Conservation (phyloP, 1,284 basidiomycete species). For the Ganoderma sp. region DNA sequence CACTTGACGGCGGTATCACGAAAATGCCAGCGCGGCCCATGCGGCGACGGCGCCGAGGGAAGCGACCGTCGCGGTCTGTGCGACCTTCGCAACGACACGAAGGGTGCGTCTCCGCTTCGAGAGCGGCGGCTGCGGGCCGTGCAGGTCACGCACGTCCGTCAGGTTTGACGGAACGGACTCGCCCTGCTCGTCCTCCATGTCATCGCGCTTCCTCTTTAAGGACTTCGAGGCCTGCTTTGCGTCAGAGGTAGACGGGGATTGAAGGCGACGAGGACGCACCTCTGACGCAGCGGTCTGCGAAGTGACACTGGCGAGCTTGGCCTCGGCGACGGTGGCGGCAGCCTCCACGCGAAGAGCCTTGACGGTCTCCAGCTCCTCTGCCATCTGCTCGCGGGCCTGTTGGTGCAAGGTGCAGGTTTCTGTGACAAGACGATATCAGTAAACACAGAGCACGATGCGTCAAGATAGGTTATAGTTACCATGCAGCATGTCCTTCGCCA, state of each 20-base stretch:
- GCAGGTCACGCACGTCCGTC: neutral
- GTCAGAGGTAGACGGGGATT: conserved; percentile 27
- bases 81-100: conserved; percentile 49
- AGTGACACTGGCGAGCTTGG: conserved; percentile 29
- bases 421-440: conserved; percentile 18
- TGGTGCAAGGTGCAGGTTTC: conserved; percentile 45
- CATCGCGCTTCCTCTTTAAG: conserved; percentile 44
- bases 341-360: conserved; percentile 41
- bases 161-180: conserved; percentile 12
- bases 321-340: conserved; percentile 39
- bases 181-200: conserved; percentile 24
- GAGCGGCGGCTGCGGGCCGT: neutral
- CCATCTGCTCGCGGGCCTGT: conserved; percentile 42
- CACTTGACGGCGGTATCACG: conserved; percentile 6
- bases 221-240: conserved; percentile 33
- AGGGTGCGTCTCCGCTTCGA: conserved; percentile 54
- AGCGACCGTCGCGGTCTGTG: conserved; percentile 62
- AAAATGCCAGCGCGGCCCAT: conserved; percentile 71
- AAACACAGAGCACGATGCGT: neutral
- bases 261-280: conserved; percentile 22
- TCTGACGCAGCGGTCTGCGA: conserved; percentile 38
- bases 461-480: conserved; percentile 16
- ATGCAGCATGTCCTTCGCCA: conserved; percentile 29
- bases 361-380: conserved; percentile 40
- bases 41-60: conserved; percentile 68